phyloP scores from a whole-genome alignment of 169 alveolate genomes.

The Eimeria necatrix region DNA sequence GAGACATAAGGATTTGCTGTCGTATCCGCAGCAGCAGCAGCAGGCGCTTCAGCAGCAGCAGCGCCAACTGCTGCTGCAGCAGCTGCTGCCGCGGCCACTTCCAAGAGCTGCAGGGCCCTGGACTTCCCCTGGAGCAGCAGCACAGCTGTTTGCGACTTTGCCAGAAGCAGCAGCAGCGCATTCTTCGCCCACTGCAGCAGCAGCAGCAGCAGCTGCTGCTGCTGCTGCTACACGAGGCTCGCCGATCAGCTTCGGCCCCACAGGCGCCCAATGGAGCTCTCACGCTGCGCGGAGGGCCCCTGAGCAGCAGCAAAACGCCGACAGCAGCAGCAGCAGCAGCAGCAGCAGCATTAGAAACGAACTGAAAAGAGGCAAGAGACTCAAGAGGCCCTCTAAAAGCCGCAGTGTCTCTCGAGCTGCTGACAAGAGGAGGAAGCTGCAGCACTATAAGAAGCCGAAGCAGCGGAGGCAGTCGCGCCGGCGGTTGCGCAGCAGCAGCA shows the following conservation, averaged over 20 bases:
- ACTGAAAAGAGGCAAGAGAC: background rate
- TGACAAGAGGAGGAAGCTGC: slow-evolving; percentile 10
- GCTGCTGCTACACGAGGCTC: no score
- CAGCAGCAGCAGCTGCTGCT: background rate
- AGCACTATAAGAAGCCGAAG: background rate
- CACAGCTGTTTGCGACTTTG: background rate
- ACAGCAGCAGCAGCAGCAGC: background rate
- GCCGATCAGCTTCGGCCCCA: background rate
- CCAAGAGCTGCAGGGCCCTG: background rate
- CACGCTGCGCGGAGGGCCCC: background rate
- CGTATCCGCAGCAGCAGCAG: background rate
- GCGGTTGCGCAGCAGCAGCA: background rate
- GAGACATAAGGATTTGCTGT: background rate
- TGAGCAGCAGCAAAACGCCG: slow-evolving; percentile 38
- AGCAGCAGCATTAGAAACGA: background rate
- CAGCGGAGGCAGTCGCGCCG: background rate
- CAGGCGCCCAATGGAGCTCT: background rate
- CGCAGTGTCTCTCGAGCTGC: background rate
- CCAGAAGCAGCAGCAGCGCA: background rate
- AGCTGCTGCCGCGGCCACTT: background rate
- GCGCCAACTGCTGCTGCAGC: background rate
- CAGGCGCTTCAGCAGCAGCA: background rate
- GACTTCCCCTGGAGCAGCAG: background rate
- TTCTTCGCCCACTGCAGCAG: background rate
- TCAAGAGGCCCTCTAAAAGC: background rate